Conservation (phyloP, 116 monocot species). For the Cymodocea nodosa region DNA sequence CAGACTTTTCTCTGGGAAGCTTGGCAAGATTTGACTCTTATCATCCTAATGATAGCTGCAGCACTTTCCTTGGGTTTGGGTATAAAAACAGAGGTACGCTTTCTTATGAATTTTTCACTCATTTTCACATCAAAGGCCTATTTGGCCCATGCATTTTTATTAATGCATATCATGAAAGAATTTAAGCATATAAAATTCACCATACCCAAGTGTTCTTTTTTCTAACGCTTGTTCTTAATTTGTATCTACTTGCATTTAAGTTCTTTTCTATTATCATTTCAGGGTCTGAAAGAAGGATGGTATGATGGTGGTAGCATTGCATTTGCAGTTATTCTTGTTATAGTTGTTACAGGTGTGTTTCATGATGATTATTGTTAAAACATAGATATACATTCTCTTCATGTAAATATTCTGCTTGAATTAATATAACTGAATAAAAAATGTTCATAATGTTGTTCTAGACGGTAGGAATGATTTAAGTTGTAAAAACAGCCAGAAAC, state of each 20-base stretch:
- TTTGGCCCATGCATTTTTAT: too few relatives aligned
- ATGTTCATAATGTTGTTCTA: too few relatives aligned
- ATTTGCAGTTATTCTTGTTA: conserved; percentile 89
- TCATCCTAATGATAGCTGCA: conserved; percentile 75
- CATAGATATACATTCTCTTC: neutral
- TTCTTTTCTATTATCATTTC: conserved; percentile 7
- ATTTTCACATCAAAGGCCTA: neutral
- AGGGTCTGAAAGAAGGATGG: conserved; percentile 96
- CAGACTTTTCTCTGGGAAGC: conserved; percentile 57
- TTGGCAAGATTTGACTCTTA: conserved; percentile 79
- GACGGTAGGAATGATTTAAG: too few relatives aligned
- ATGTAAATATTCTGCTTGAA: neutral
- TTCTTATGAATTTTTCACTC: neutral
- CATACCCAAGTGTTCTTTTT: too few relatives aligned
- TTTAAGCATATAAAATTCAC: too few relatives aligned
- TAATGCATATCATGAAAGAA: too few relatives aligned
- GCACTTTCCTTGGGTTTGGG: conserved; percentile 70
- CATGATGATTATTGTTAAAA: neutral
- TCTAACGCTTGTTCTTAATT: neutral
- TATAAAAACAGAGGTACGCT: conserved; percentile 71
- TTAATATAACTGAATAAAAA: too few relatives aligned
- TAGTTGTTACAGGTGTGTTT: conserved; percentile 68
- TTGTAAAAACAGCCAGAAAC: too few relatives aligned
- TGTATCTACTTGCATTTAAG: neutral
- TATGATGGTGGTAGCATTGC: conserved; percentile 98